These are phyloP conservation scores for Aspergillus sp. DNA, from an alignment of 2,329 filamentous ascomycete species.

Conservation along the genomic window DNA sequence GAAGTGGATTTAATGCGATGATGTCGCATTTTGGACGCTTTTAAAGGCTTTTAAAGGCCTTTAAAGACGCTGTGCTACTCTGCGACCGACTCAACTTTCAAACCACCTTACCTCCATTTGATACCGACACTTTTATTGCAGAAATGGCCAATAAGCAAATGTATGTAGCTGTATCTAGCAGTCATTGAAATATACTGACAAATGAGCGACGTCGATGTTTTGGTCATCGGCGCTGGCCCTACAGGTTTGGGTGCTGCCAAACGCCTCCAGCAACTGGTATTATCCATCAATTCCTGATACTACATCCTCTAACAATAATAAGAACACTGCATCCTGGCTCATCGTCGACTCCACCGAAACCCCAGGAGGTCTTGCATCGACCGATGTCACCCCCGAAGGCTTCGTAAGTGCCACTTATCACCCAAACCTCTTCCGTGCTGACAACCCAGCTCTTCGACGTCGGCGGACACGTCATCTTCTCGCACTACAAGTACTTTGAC, in stretches of 20 bases:
- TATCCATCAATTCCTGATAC: constrained; percentile 26
- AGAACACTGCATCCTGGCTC: constrained; percentile 93
- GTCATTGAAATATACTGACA: too few species aligned
- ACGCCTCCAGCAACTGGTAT: constrained; percentile 91
- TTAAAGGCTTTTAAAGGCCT: too few species aligned
- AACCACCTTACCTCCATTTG: too few species aligned
- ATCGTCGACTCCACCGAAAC: constrained; percentile 89
- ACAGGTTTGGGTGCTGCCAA: constrained; percentile 97
- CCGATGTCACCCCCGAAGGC: constrained; percentile 89
- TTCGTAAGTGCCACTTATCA: constrained; percentile 65
- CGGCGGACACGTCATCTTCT: constrained; percentile 97
- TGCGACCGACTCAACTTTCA: too few species aligned
- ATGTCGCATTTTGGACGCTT: too few species aligned
- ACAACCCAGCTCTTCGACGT: constrained; percentile 84
- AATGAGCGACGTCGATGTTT: constrained; percentile 82
- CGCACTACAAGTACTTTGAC: constrained; percentile 99
- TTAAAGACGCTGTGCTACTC: too few species aligned
- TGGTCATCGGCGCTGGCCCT: constrained; percentile 95
- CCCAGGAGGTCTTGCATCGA: constrained; percentile 92
- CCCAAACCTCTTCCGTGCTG: constrained; percentile 2
- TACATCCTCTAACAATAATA: not conserved
- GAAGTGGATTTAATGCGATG: too few species aligned
- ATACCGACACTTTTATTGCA: too few species aligned
- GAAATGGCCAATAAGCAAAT: too few species aligned
- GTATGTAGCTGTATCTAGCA: too few species aligned